Base-by-base conservation (phyloP, 2,329 filamentous ascomycete genomes). In the Parastagonospora nodorum region DNA sequence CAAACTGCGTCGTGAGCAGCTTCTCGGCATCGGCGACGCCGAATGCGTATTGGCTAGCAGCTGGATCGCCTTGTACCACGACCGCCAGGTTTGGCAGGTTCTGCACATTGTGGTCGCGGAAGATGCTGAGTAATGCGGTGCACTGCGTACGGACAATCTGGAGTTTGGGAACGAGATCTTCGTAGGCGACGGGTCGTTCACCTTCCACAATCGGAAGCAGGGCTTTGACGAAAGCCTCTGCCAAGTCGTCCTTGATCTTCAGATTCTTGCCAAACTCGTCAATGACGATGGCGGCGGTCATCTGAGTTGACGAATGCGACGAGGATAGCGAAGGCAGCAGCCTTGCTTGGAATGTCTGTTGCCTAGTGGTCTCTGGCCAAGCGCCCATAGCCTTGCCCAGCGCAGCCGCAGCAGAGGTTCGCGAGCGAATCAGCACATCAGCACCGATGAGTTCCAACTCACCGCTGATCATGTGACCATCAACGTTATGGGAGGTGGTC, bases 381-480 rank as follows among this genome's bases (percentile, higher is more conserved):
- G 86, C 75, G 12, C 88, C 85, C 78, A 99, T 89, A 36, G 95
- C 82, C 58, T 90, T 83, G 30, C 93, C 94, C 74, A 99, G 86
- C 2, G 94, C 94, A 66, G 84, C 86, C 15, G 93, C 90, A 10
- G 92, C 90, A 51, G 86, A 89, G n/a, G 95, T 88, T 60, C 93
- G 89, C 7, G 92, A 96, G 54, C 93, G 86, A 42, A 97, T 85
- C 73, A 99, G 84, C 6, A 87, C 87, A 53, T 99, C 94, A 64
- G 89, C 84, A 29, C 94, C 92, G 24, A 99, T 92, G 36, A 99
- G 81, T 68, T 99, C 95, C 40, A 97, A 88, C 66, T 99, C 95
- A 44, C 95, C 94, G 69, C 93, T 90, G 79, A 99, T 92, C 88
- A 99, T 97, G 61, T 96, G 92, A 8, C 92, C 94, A 71, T 99